Percentiles rank a stretch among this genome's conserved stretches.
Evolutionary conservation across 345 rosid species (phyloP).

Genomic region (Isatis tinctoria): DNA sequence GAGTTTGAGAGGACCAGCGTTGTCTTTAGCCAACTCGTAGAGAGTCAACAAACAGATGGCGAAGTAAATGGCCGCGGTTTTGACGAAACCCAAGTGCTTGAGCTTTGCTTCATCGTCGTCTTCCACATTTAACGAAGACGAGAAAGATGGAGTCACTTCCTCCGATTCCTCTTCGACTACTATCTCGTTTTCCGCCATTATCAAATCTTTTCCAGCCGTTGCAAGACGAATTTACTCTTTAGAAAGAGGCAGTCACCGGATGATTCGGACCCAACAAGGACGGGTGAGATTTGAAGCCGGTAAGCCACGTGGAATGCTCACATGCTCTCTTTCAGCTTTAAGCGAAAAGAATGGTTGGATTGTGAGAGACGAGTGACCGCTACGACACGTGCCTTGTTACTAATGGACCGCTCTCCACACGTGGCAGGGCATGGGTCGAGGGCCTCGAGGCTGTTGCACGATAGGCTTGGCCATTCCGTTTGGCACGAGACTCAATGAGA

Average conservation of each 20-base stretch:
- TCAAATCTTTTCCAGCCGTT: neutral
- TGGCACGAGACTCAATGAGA: slow-evolving; percentile 16
- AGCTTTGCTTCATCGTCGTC: slow-evolving; percentile 39
- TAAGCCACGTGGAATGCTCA: slow-evolving; percentile 11
- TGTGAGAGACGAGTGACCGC: neutral
- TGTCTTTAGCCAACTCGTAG: slow-evolving; percentile 68
- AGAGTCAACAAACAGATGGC: slow-evolving; percentile 41
- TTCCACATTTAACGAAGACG: slow-evolving; percentile 6
- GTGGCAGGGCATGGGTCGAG: slow-evolving; percentile 17
- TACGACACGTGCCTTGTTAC: neutral
- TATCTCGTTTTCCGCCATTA: slow-evolving; percentile 28
- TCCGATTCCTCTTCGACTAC: slow-evolving; percentile 13
- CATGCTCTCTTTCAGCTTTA: neutral
- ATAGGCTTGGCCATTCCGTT: slow-evolving; percentile 9
- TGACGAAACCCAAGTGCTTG: slow-evolving; percentile 61
- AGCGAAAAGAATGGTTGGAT: neutral
- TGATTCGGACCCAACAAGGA: neutral
- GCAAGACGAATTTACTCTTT: neutral
- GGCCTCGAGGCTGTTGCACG: slow-evolving; percentile 4
- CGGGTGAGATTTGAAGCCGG: neutral
- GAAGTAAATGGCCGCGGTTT: slow-evolving; percentile 41
- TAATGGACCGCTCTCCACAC: slow-evolving; percentile 11
- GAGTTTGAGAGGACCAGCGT: slow-evolving; percentile 65
- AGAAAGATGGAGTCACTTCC: neutral
- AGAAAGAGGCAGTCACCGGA: neutral